Evolutionary conservation across 192 early-diverging fungal species (phyloP), one percentile per base, ranked within the genome.

Genomic region (Dispira parvispora): DNA sequence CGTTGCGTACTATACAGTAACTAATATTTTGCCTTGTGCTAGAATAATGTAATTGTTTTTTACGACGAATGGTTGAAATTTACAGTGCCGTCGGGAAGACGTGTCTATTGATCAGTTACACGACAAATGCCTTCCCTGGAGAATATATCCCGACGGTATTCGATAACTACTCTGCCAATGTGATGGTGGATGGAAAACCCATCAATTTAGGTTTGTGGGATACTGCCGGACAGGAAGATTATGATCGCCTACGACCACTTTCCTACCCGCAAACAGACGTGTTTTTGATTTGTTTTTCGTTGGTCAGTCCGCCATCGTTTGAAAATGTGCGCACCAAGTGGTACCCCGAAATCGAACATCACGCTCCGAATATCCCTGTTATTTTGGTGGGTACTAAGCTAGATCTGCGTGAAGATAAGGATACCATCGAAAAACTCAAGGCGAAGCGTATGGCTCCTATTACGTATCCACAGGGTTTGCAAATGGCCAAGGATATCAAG

Each of bases 121-220:
- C 96, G 18, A 98, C 96, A 65, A 98, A 98, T 80, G 96, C 96
- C 38, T 98, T 98, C 77, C 95, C 95, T 18, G 95, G 95, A 61
- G 95, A 98, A 80, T 98, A 98, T 70, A 96, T 98, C 70, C 95
- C 95, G 57, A 98, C 95, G 61, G 95, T 98, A 91, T 97, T 98
- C 69, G 95, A 98, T 78, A 98, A 98, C 78, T 98, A 98, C 76
- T 94, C 91, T 21, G 95, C 92, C 52, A 96, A 94, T 72, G 91
- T 98, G 46, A 98, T 98, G 95, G 92, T 98, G 8, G 95, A 96
- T 72, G 92, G 92, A 64, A 96, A 94, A 73, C 95, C 92, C 61
- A 96, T 98, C 77, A 98, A 91, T 75, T 75, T 98, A 54, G 94
- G 94, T 43, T 82, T 98, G 62, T 98, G 92, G 92, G 94, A 98